Evolutionary conservation across 805 yeast genomes (phyloP).

Genomic region (Nadsonia fulvescens): DNA sequence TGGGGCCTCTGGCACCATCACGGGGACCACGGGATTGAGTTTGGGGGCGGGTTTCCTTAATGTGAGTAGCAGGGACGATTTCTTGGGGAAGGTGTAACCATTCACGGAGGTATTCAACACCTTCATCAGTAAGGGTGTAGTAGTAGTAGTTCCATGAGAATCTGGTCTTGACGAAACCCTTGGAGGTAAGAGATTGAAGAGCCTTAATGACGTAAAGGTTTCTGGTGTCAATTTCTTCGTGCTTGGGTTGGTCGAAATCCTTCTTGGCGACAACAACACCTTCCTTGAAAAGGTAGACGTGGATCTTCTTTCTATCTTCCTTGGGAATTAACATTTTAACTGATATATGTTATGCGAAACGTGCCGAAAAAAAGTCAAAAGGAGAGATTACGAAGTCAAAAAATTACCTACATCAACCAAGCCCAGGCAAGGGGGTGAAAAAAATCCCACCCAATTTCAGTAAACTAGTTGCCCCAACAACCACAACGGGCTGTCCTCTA

Average conservation of each 20-base stretch:
- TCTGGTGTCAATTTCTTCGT: constrained; percentile 94
- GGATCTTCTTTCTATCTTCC: constrained; percentile 98
- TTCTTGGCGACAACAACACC: constrained; percentile 99
- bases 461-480: no score
- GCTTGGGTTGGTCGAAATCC: constrained; percentile 93
- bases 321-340: constrained; percentile 92
- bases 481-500: no score
- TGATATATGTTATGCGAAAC: no score
- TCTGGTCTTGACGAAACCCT: constrained; percentile 98
- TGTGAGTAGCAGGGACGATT: constrained; percentile 95
- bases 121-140: constrained; percentile 99
- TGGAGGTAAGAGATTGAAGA: constrained; percentile 94
- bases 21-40: constrained; percentile 20
- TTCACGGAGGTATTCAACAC: constrained; percentile 94
- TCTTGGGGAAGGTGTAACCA: constrained; percentile 97
- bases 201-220: constrained; percentile 97
- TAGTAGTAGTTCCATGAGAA: constrained; percentile 99
- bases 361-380: constrained; percentile 2
- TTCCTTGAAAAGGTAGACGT: constrained; percentile 97
- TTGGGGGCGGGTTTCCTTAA: constrained; percentile 81
- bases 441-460: no score
- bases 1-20: constrained; percentile 30
- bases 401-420: no score
- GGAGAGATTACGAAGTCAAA: no score
- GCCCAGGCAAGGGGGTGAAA: no score